Evolutionary conservation across 2,329 filamentous ascomycete species (phyloP).

Genomic region (Penicillium digitatum): DNA sequence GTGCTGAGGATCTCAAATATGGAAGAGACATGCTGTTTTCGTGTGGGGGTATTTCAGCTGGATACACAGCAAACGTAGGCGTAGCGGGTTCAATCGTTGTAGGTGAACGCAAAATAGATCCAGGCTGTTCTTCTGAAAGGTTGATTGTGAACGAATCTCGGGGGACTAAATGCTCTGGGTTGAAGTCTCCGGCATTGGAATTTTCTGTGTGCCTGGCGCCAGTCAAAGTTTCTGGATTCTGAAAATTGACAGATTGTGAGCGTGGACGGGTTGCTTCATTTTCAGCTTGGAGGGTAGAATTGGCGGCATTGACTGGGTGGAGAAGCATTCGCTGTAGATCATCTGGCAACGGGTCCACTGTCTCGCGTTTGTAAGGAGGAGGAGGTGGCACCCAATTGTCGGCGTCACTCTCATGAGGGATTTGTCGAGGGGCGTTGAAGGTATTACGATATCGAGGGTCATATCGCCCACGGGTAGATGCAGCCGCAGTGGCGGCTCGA

Average conservation of each 20-base stretch:
- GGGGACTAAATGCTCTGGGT: conserved; percentile 9
- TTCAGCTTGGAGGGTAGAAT: conserved; percentile 3
- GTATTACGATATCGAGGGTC: conserved; percentile 46
- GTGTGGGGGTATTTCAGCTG: conserved; percentile 7
- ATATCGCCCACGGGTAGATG: conserved; percentile 65
- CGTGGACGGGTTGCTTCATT: conserved; percentile 24
- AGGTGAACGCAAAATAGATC: conserved; percentile 1
- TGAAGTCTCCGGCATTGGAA: conserved; percentile 11
- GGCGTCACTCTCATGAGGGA: conserved; percentile 81
- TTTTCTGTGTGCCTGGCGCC: conserved; percentile 20
- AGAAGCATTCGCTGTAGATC: conserved; percentile 35
- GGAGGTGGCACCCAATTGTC: conserved; percentile 86
- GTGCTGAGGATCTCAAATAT: conserved; percentile 14
- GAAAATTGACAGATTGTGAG: conserved; percentile 26
- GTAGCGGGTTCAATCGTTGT: conserved; percentile 7
- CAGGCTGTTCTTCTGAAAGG: not conserved
- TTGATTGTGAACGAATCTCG: not conserved
- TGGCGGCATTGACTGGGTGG: conserved; percentile 16
- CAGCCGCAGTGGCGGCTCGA: conserved; percentile 69
- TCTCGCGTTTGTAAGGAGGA: conserved; percentile 60
- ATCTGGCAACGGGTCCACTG: conserved; percentile 38
- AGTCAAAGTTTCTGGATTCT: conserved; percentile 28
- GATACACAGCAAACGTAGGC: conserved; percentile 16
- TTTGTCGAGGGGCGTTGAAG: conserved; percentile 48
- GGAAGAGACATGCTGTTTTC: conserved; percentile 9